Evolutionary conservation across 1,139 yeast genomes (phyloP).

Genomic region (Saccharomyces hybrid): DNA sequence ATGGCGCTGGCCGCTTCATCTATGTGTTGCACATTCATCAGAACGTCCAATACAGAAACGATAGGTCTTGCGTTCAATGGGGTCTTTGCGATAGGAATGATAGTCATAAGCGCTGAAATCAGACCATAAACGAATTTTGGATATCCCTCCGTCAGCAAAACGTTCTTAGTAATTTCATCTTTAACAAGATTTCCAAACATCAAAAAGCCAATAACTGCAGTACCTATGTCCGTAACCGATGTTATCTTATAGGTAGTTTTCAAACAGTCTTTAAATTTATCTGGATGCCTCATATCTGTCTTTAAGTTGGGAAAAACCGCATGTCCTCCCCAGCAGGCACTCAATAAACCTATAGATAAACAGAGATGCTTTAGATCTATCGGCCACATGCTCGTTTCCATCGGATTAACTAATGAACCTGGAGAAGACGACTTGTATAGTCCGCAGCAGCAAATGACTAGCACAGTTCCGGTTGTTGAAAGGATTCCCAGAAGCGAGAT

Average conservation of each 20-base stretch:
- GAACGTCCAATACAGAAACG: slow-evolving; percentile 55
- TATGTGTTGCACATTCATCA: slow-evolving; percentile 34
- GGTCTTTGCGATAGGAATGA: slow-evolving; percentile 80
- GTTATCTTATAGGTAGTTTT: slow-evolving; percentile 58
- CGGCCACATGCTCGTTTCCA: slow-evolving; percentile 48
- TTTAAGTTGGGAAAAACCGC: slow-evolving; percentile 77
- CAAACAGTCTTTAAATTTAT: slow-evolving; percentile 44
- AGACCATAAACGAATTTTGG: slow-evolving; percentile 58
- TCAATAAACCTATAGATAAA: slow-evolving; percentile 62
- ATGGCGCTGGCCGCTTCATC: slow-evolving; percentile 16
- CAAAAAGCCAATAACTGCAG: slow-evolving; percentile 74
- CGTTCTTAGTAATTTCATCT: slow-evolving; percentile 78
- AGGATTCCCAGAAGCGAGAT: slow-evolving; percentile 69
- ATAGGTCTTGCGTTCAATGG: slow-evolving; percentile 87
- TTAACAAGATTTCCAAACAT: slow-evolving; percentile 77
- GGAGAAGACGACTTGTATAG: slow-evolving; percentile 46
- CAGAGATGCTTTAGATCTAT: slow-evolving; percentile 42
- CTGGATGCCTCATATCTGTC: slow-evolving; percentile 76
- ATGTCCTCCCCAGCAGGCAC: slow-evolving; percentile 91
- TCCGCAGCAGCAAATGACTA: slow-evolving; percentile 58
- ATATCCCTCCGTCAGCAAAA: slow-evolving; percentile 63
- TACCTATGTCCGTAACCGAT: slow-evolving; percentile 59
- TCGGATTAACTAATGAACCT: slow-evolving; percentile 59
- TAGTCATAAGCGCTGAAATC: slow-evolving; percentile 64
- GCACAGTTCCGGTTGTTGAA: slow-evolving; percentile 56